These are phyloP conservation scores for Colletotrichum costaricense DNA, from an alignment of 2,329 filamentous ascomycete genomes.

Conservation along the genomic window DNA sequence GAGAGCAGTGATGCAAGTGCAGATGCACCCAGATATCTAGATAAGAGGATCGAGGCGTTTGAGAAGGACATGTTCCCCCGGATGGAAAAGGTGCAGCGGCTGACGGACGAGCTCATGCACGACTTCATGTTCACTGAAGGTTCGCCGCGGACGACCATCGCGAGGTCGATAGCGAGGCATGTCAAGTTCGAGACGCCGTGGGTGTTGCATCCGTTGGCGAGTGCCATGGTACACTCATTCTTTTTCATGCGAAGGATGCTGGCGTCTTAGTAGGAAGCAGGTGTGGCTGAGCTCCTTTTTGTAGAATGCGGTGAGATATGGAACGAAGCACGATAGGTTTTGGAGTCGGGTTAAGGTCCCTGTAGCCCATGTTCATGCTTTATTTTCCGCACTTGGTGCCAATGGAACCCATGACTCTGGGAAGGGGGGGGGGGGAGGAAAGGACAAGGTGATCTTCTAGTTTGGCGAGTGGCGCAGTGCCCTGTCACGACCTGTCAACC, in stretches of 20 bases:
- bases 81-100: constrained; percentile 48
- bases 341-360: constrained; percentile 27
- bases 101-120: constrained; percentile 57
- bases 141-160: constrained; percentile 56
- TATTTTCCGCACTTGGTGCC: constrained; percentile 10
- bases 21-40: constrained; percentile 40
- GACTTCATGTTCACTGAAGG: constrained; percentile 60
- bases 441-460: background rate
- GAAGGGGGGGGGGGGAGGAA: background rate
- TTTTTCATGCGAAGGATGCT: constrained; percentile 40
- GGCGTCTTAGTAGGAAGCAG: constrained; percentile 5
- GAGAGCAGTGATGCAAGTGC: constrained; percentile 31
- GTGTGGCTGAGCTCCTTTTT: background rate
- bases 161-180: constrained; percentile 47
- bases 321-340: constrained; percentile 16
- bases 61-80: constrained; percentile 54
- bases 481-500: background rate
- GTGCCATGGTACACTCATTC: constrained; percentile 43
- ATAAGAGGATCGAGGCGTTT: constrained; percentile 47
- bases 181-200: constrained; percentile 45
- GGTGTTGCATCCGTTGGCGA: constrained; percentile 45
- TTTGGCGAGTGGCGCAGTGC: constrained; percentile 12
- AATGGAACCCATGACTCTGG: constrained; percentile 10
- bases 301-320: background rate
- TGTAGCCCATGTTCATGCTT: constrained; percentile 17